Conservation (phyloP, 176 grass and related monocot genomes). For the Bromus sterilis region DNA sequence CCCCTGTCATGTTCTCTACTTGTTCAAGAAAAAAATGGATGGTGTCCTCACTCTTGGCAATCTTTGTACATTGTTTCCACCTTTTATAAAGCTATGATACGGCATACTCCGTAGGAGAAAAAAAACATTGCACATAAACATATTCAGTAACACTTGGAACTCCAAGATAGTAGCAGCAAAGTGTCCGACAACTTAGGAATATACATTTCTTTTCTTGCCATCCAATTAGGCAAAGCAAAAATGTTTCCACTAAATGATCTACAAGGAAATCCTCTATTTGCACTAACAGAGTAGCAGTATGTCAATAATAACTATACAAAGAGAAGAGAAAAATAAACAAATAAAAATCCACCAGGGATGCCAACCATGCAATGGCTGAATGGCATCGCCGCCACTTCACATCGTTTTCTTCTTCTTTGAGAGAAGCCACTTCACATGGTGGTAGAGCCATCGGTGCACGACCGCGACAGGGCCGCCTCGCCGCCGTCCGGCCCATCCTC, state of each 20-base stretch:
- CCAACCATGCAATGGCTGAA: background rate
- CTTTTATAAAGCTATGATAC: too few relatives aligned
- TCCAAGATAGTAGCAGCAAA: background rate
- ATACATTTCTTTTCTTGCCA: background rate
- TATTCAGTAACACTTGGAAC: background rate
- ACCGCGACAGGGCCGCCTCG: constrained; percentile 36
- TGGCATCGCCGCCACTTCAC: constrained; percentile 32
- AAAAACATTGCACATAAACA: background rate
- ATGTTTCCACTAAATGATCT: background rate
- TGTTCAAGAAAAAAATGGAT: too few relatives aligned
- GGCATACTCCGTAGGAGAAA: too few relatives aligned
- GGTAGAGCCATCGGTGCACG: constrained; percentile 55
- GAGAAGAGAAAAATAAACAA: background rate
- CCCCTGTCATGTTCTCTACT: background rate
- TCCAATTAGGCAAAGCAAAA: background rate
- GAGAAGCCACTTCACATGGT: constrained; percentile 41
- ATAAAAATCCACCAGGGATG: background rate
- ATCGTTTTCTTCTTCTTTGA: too few relatives aligned
- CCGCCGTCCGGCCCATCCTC: background rate
- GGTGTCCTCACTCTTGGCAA: too few relatives aligned
- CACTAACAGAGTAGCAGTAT: constrained; percentile 15
- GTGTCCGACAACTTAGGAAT: background rate
- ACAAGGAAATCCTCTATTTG: background rate
- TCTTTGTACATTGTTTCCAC: too few relatives aligned
- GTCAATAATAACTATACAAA: constrained; percentile 7